phyloP scores from a whole-genome alignment of 2,329 filamentous ascomycete genomes.

The Trichoderma pleuroti region DNA sequence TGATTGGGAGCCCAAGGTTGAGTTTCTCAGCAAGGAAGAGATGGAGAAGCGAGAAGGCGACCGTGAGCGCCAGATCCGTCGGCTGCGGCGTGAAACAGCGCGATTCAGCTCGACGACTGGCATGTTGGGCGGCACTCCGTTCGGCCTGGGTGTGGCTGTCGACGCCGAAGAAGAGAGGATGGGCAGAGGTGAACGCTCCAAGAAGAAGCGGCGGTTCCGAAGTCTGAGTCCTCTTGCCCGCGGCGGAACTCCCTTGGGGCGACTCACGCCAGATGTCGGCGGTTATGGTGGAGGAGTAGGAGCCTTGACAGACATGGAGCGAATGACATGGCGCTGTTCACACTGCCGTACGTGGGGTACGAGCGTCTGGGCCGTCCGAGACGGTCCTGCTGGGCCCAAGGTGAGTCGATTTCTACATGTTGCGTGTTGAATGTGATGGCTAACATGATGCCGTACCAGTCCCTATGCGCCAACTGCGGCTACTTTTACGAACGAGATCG shows the following conservation, averaged over 20 bases:
- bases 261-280: constrained; percentile 78
- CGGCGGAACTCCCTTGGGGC: constrained; percentile 58
- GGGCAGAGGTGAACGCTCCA: constrained; percentile 86
- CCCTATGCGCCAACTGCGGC: constrained; percentile 90
- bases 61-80: constrained; percentile 82
- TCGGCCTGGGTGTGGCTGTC: constrained; percentile 52
- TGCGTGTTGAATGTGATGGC: background rate
- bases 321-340: constrained; percentile 77
- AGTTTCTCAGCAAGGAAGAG: constrained; percentile 84
- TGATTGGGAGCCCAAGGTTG: constrained; percentile 80
- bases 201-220: constrained; percentile 90
- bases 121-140: constrained; percentile 71
- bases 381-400: constrained; percentile 80
- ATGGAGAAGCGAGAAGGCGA: constrained; percentile 97
- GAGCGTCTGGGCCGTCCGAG: constrained; percentile 90
- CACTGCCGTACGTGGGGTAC: constrained; percentile 88
- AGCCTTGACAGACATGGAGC: constrained; percentile 71
- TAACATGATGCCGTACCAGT: constrained; percentile 46
- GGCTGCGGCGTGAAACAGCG: constrained; percentile 85
- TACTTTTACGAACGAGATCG: constrained; percentile 84
- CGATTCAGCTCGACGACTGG: constrained; percentile 84
- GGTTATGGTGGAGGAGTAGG: constrained; percentile 70
- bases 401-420: constrained; percentile 48
- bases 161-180: constrained; percentile 73
- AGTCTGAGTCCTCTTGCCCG: constrained; percentile 79